Base-by-base conservation (phyloP, 1,139 yeast genomes). In the Kurtzmaniella quercitrusa region DNA sequence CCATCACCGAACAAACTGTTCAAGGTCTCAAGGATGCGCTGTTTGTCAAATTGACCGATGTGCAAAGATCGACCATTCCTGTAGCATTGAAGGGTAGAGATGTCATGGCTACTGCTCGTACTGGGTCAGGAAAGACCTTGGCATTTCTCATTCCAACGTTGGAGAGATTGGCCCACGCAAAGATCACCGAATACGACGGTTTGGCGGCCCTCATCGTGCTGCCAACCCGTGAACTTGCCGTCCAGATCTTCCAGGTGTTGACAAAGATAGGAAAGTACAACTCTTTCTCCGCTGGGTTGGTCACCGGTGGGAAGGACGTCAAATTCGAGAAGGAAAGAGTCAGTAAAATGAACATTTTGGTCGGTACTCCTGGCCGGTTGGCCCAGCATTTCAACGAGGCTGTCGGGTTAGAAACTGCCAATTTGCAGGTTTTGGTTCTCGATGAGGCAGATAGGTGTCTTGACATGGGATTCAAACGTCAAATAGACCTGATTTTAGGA, bases 361-460 rank as follows among this genome's bases (percentile, higher is more conserved):
- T 93, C 37, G 96, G 97, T 31, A 93, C 99, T 0, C 99, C 99
- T 0, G 99, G 99, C 1, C 76, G 99, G 63, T 68, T 93, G 16
- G 71, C 95, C 37, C 98, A 93, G 60, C 98, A 93, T 63, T 78
- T 94, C 80, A 96, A 93, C 60, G 96, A 93, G 61, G 82, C 96
- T 5, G 85, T 87, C 4, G 94, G 94, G 0, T 75, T 94, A 62
- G 95, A 88, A 54, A 69, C 88, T 7, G 72, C 84, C 18, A 90
- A 89, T 57, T 66, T 93, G 47, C 95, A 91, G 62, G 77, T 85
- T 54, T 68, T 93, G 41, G 94, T 93, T 0, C 66, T 93, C 44
- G 99, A 93, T 62, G 99, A 93, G 65, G 98, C 98, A 0, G 99
- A 93, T 60, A 74, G 98, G 54, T 89, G 95, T 58, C 70, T 93